Conservation (phyloP, 768 basidiomycete species). For the Gloeophyllum trabeum region DNA sequence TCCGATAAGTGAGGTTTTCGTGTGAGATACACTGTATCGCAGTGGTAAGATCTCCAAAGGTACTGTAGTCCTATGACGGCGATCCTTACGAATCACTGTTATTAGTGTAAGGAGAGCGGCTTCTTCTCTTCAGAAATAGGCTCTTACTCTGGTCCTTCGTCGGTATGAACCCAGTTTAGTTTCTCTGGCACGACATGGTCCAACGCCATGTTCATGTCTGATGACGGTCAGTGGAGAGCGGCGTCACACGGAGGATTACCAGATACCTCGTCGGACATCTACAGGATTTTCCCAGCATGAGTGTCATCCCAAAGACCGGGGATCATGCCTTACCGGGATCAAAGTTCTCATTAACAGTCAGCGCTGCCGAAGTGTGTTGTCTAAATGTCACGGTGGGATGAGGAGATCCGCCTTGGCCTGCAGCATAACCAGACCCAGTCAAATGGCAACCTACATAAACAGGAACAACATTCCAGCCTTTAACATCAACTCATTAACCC, state of each 20-base stretch:
- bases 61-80: background rate
- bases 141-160: slow-evolving; percentile 85
- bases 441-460: slow-evolving; percentile 52
- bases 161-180: slow-evolving; percentile 75
- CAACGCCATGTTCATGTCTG: slow-evolving; percentile 93
- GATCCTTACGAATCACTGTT: slow-evolving; percentile 62
- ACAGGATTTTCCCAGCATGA: slow-evolving; percentile 3
- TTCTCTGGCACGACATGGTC: slow-evolving; percentile 82
- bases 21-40: slow-evolving; percentile 69
- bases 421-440: background rate
- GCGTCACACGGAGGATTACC: slow-evolving; percentile 2
- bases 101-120: slow-evolving; percentile 4
- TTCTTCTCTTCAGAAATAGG: slow-evolving; percentile 2
- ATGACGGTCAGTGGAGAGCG: slow-evolving; percentile 15
- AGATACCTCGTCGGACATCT: slow-evolving; percentile 34
- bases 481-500: background rate
- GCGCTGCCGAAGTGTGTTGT: slow-evolving; percentile 68
- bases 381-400: slow-evolving; percentile 25
- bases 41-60: no score
- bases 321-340: slow-evolving; percentile 48
- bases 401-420: no score
- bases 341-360: slow-evolving; percentile 85
- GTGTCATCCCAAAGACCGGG: slow-evolving; percentile 3
- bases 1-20: slow-evolving; percentile 81
- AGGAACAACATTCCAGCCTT: slow-evolving; percentile 84